Evolutionary conservation across 1,284 basidiomycete species (phyloP).

Genomic region (Ceratobasidium sp.): DNA sequence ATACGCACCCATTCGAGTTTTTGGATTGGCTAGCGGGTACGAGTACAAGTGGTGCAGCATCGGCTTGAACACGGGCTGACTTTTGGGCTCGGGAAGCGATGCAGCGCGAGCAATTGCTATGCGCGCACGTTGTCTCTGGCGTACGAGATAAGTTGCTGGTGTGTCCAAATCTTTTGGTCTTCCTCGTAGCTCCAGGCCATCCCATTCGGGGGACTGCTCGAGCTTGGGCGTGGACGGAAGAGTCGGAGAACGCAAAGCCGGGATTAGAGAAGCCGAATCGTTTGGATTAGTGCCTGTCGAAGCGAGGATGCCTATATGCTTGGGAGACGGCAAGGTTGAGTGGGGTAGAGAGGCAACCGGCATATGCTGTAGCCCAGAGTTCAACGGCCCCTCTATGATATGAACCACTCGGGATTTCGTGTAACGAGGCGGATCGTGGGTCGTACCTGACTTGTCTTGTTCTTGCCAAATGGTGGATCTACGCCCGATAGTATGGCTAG

Average conservation of each 20-base stretch:
- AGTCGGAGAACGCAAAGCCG: constrained; percentile 6
- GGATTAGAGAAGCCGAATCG: background rate
- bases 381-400: background rate
- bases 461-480: background rate
- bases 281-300: background rate
- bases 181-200: background rate
- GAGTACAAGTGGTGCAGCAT: background rate
- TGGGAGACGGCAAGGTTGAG: background rate
- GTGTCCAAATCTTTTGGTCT: background rate
- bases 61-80: background rate
- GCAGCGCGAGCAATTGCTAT: constrained; percentile 1
- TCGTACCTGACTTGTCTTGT: background rate
- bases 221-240: constrained; percentile 13
- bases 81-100: constrained; percentile 15
- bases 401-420: background rate
- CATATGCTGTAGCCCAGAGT: background rate
- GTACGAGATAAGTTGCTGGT: constrained; percentile 2
- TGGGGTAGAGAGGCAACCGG: constrained; percentile 7
- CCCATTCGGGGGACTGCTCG: constrained; percentile 5
- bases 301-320: background rate
- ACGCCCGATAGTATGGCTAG: background rate
- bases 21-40: background rate
- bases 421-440: background rate
- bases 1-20: background rate
- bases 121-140: constrained; percentile 8